These are phyloP conservation scores for Lunularia cruciata DNA, from an alignment of 225 moss, liverwort and hornwort genomes.

Conservation along the genomic window DNA sequence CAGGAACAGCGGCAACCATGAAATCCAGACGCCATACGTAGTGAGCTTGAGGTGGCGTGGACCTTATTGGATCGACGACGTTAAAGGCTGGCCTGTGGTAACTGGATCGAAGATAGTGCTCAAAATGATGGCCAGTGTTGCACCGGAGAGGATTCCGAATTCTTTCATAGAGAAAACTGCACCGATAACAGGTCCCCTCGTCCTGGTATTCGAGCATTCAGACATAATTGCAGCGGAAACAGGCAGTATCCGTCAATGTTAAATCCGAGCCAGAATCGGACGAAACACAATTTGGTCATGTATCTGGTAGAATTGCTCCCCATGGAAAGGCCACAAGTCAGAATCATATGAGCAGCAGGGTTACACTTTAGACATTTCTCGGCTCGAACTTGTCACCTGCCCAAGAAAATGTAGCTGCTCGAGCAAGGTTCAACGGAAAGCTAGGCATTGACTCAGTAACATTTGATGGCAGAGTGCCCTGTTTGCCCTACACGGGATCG, in stretches of 20 bases:
- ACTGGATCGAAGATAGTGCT: background rate
- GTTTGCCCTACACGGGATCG: background rate
- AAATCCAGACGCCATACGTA: slow-evolving; percentile 57
- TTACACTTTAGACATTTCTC: slow-evolving; percentile 23
- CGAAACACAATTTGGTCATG: slow-evolving; percentile 25
- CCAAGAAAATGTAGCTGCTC: slow-evolving; percentile 22
- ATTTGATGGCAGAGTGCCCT: slow-evolving; percentile 13
- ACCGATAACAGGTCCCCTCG: slow-evolving; percentile 23
- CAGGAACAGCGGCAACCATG: slow-evolving; percentile 47
- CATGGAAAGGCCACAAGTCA: slow-evolving; percentile 19
- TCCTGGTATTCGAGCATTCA: slow-evolving; percentile 22
- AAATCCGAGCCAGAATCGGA: slow-evolving; percentile 33
- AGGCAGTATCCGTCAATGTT: slow-evolving; percentile 26
- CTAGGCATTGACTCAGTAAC: slow-evolving; percentile 16
- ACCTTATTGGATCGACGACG: background rate
- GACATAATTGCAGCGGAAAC: slow-evolving; percentile 26
- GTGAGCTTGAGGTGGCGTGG: slow-evolving; percentile 20
- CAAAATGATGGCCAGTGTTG: slow-evolving; percentile 14
- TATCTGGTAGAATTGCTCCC: background rate
- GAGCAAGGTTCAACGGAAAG: slow-evolving; percentile 10
- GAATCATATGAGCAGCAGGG: slow-evolving; percentile 26
- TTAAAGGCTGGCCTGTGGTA: slow-evolving; percentile 6
- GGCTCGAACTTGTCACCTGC: slow-evolving; percentile 24
- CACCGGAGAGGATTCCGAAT: slow-evolving; percentile 20
- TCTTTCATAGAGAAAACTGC: slow-evolving; percentile 30